Percentiles rank a stretch among this genome's conserved stretches.
Evolutionary conservation across 768 basidiomycete genomes (phyloP).

Genomic region (Dentipellis fragilis): DNA sequence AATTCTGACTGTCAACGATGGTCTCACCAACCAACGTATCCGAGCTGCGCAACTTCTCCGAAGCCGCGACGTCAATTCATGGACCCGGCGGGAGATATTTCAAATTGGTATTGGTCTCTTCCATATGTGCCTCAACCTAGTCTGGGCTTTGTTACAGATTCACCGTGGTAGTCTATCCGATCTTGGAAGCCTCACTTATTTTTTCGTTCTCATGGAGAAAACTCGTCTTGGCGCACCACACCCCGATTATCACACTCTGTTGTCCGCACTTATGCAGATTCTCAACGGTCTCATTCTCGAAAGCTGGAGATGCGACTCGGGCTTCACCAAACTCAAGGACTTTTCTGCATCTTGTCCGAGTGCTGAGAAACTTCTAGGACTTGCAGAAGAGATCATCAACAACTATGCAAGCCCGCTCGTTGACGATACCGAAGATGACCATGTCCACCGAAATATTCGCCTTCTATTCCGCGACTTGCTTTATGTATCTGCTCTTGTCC

Average conservation of each 20-base stretch:
- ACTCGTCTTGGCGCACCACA: not conserved
- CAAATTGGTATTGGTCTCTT: not conserved
- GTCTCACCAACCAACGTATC: too few relatives aligned
- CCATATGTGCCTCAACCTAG: not conserved
- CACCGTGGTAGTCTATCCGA: not conserved
- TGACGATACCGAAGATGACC: too few relatives aligned
- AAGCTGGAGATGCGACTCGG: not conserved
- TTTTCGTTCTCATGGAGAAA: not conserved
- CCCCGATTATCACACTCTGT: not conserved
- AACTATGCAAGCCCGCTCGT: too few relatives aligned
- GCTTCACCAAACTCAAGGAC: not conserved
- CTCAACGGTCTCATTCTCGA: not conserved
- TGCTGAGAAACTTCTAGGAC: not conserved
- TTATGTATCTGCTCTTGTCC: not conserved
- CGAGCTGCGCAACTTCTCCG: too few relatives aligned
- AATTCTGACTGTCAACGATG: not conserved
- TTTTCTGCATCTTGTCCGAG: not conserved
- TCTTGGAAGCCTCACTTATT: not conserved
- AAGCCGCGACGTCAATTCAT: too few relatives aligned
- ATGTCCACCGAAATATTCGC: too few relatives aligned
- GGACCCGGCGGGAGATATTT: not conserved
- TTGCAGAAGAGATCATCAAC: not conserved
- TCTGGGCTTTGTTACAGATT: not conserved
- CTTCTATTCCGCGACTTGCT: not conserved
- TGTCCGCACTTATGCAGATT: not conserved